phyloP scores from a whole-genome alignment of 192 early-diverging fungal genomes.

The Linnemannia zychae region DNA sequence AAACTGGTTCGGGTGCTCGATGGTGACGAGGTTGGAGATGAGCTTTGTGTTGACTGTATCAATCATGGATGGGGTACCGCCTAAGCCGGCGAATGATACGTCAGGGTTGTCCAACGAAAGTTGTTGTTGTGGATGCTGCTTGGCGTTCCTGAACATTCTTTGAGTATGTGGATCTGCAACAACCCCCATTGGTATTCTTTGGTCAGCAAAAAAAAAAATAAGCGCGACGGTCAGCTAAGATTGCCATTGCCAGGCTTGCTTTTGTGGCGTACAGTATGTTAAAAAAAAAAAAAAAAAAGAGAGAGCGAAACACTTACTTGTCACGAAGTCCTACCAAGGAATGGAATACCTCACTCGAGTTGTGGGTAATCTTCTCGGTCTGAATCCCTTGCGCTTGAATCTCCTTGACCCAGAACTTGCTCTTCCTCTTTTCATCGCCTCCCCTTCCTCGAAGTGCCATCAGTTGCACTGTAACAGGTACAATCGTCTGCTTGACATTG shows the following conservation, averaged over 20 bases:
- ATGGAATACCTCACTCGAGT: background rate
- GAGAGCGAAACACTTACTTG: background rate
- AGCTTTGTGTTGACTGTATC: background rate
- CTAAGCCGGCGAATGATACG: background rate
- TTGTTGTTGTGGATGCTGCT: background rate
- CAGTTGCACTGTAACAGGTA: background rate
- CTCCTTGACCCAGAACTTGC: background rate
- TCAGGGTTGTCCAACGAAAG: background rate
- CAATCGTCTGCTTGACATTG: background rate
- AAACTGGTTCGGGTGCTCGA: background rate
- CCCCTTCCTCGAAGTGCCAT: background rate
- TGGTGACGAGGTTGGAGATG: background rate
- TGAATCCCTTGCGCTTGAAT: slow-evolving; percentile 4
- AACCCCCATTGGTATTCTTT: background rate
- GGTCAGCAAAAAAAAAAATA: background rate
- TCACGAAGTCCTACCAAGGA: background rate
- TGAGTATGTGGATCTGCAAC: background rate
- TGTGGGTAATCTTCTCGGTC: slow-evolving; percentile 4
- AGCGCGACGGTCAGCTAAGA: background rate
- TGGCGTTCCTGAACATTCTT: background rate
- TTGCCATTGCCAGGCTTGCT: too few species aligned
- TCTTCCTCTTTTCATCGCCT: too few species aligned
- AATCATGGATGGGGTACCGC: background rate
- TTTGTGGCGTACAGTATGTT: too few species aligned
- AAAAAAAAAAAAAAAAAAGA: background rate